These are phyloP conservation scores for Cladosporium sp. DNA, from an alignment of 2,329 filamentous ascomycete species.

Conservation along the genomic window DNA sequence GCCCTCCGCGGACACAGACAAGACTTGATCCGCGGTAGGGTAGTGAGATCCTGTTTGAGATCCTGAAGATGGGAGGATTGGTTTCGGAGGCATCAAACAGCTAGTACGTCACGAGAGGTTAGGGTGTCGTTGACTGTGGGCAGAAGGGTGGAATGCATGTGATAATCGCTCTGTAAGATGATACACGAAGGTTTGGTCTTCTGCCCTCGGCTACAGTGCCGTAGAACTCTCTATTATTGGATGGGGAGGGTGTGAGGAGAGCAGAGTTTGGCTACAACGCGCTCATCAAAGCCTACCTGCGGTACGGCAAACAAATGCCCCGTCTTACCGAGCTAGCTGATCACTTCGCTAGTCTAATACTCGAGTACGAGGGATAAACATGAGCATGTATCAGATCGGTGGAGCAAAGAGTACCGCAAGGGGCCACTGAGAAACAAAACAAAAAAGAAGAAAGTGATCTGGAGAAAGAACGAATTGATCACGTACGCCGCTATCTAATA, in stretches of 20 bases:
- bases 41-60: conserved; percentile 5
- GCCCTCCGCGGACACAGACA: not conserved
- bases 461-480: no score
- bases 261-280: not conserved
- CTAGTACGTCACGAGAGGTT: not conserved
- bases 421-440: not conserved
- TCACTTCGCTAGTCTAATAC: not conserved
- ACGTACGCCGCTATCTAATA: no score
- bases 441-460: not conserved
- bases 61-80: not conserved
- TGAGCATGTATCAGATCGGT: not conserved
- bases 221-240: not conserved
- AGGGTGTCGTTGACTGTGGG: not conserved
- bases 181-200: not conserved
- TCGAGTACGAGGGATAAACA: no score
- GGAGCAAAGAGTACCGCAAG: not conserved
- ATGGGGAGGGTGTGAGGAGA: no score
- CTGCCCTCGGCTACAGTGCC: not conserved
- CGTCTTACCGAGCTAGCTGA: not conserved
- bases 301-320: not conserved
- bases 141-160: not conserved
- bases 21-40: conserved; percentile 18
- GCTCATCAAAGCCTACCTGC: not conserved
- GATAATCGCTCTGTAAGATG: not conserved
- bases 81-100: not conserved